Evolutionary conservation across 768 basidiomycete species (phyloP), one percentile per base, ranked within the genome.

Genomic region (Udeniomyces megalosporus): DNA sequence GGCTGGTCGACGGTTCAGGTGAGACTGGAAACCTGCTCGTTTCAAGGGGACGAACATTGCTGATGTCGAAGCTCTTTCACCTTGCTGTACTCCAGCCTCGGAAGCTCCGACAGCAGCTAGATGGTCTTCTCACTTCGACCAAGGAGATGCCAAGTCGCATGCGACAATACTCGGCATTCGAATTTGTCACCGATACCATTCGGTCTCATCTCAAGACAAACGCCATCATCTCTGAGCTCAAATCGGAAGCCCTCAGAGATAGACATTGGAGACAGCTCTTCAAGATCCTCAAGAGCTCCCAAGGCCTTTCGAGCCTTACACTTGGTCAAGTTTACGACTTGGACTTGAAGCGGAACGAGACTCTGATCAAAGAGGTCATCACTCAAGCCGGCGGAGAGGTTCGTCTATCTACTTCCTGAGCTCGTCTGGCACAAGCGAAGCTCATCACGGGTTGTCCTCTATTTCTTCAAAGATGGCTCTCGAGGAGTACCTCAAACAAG

Each of bases 121-220:
- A 99, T 69, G 82, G 81, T n/a, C 78, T 97, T 50, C 75, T 97
- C 56, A 78, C 81, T 28, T 89, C 89, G n/a, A 96, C 93, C 26
- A 88, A 91, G 76, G 93, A 97, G 52, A 96, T 99, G 93, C 95
- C 95, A 1, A 93, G 88, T 42, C 80, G 92, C 65, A 99, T 97
- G 95, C 81, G 95, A 58, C 95, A 99, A 71, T 99, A 99, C 73
- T 88, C 91, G 10, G 95, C 95, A 0, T 99, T 96, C 70, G 95
- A 97, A 77, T 92, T 88, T 72, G 90, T 97, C 2, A 92, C 97
- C 70, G 93, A 99, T 47, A 80, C 84, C 24, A 78, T 99, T 58
- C 81, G 85, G 49, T 81, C 83, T 14, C 77, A 91, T 52, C 79
- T 96, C 67, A 97, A 95, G 76, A 84, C 86, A 42, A 97, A 99